Percentiles rank a stretch among this genome's conserved stretches.
Conservation (phyloP, 2,329 filamentous ascomycete genomes). For the Biscogniauxia sp. region DNA sequence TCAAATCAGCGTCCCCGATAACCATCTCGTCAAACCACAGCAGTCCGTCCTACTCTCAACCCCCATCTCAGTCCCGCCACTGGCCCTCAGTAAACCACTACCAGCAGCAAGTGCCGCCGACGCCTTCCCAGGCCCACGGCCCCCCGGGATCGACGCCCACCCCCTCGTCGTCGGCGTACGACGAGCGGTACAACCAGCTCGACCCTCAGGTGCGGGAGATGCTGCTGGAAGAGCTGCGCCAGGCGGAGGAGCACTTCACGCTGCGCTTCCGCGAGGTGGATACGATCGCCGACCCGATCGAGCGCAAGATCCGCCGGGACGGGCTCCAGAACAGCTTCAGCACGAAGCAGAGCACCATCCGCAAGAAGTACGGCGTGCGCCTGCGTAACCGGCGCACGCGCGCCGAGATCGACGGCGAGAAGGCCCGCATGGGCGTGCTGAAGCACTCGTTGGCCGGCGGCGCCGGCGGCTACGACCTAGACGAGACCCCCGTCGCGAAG, state of each 20-base stretch:
- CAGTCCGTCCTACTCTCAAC: constrained; percentile 9
- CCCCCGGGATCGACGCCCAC: constrained; percentile 3
- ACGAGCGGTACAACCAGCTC: constrained; percentile 47
- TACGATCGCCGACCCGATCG: constrained; percentile 33
- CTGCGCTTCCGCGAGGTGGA: constrained; percentile 43
- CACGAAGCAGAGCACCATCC: constrained; percentile 55
- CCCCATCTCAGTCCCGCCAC: background rate
- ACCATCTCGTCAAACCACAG: constrained; percentile 13
- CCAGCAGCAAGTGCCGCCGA: constrained; percentile 2
- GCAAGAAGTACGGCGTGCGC: constrained; percentile 57
- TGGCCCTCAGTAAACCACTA: no score
- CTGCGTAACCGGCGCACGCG: constrained; percentile 48
- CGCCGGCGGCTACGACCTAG: constrained; percentile 2
- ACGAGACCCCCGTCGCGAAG: constrained; percentile 25
- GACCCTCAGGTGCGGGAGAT: constrained; percentile 27
- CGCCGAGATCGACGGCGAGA: constrained; percentile 44
- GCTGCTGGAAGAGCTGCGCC: constrained; percentile 38
- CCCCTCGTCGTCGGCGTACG: constrained; percentile 16
- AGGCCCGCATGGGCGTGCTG: constrained; percentile 39
- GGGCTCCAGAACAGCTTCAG: constrained; percentile 52
- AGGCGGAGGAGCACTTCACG: constrained; percentile 39
- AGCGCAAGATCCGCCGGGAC: constrained; percentile 34
- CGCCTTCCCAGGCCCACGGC: constrained; percentile 7
- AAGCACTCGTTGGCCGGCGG: background rate
- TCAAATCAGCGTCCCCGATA: constrained; percentile 11